Conservation (phyloP, 805 yeast species). For the Brettanomyces naardenensis region DNA sequence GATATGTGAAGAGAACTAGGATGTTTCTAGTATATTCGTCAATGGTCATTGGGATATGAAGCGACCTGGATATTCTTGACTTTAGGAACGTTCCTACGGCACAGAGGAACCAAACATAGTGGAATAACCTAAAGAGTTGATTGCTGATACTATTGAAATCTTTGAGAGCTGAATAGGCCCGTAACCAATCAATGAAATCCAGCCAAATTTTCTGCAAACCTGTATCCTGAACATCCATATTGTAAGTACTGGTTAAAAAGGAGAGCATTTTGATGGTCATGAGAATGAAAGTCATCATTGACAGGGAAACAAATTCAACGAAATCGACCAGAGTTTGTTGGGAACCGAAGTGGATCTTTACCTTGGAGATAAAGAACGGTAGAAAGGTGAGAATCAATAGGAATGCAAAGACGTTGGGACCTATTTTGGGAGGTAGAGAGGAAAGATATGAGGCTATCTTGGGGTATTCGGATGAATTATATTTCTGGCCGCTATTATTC, state of each 20-base stretch:
- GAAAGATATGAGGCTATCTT: conserved; percentile 40
- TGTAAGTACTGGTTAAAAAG: conserved; percentile 20
- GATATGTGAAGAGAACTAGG: conserved; percentile 28
- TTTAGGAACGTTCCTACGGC: conserved; percentile 9
- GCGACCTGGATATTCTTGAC: conserved; percentile 10
- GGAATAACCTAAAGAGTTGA: conserved; percentile 15
- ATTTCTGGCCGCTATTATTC: conserved; percentile 89
- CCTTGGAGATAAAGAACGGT: conserved; percentile 8
- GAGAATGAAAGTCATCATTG: conserved; percentile 32
- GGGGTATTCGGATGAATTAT: conserved; percentile 36
- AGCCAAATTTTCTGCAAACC: conserved; percentile 19
- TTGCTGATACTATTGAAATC: conserved; percentile 22
- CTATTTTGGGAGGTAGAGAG: conserved; percentile 11
- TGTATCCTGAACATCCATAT: conserved; percentile 10
- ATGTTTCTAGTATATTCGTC: conserved; percentile 27
- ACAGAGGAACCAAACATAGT: conserved; percentile 14
- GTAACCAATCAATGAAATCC: conserved; percentile 21
- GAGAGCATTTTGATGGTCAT: conserved; percentile 20
- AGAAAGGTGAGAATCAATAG: conserved; percentile 14
- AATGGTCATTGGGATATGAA: not conserved
- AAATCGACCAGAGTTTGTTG: conserved; percentile 1
- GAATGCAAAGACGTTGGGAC: conserved; percentile 15
- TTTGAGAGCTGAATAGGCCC: conserved; percentile 23
- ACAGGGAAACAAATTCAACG: conserved; percentile 36
- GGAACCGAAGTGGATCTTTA: not conserved